Conservation (phyloP, 2,329 filamentous ascomycete genomes). For the Beauveria pseudobassiana region DNA sequence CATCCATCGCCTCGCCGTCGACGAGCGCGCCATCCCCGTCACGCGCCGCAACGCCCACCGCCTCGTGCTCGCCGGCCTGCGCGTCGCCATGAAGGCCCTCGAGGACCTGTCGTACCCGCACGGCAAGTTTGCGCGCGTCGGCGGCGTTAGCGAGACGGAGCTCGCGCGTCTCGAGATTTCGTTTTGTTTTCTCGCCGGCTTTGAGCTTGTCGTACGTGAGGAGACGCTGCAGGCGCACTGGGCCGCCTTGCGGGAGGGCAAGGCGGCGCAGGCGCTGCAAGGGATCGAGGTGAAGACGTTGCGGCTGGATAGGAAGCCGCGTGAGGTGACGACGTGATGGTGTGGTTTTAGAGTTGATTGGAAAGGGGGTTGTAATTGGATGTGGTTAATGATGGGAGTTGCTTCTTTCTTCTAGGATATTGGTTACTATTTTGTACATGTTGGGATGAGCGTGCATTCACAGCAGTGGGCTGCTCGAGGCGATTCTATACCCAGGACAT, state of each 20-base stretch:
- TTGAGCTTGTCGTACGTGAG: conserved; percentile 58
- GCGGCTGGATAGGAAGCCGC: conserved; percentile 10
- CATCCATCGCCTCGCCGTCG: conserved; percentile 73
- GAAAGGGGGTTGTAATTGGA: background rate
- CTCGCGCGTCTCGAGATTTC: conserved; percentile 81
- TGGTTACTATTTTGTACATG: background rate
- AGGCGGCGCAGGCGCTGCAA: conserved; percentile 9
- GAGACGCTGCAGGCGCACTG: conserved; percentile 27
- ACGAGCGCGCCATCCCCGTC: conserved; percentile 70
- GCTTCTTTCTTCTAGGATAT: background rate
- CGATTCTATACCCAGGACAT: conserved; percentile 6
- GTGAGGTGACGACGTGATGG: background rate
- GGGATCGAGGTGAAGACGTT: conserved; percentile 7
- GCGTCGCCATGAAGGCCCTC: conserved; percentile 90
- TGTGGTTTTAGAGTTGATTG: background rate
- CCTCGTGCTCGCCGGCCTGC: conserved; percentile 71
- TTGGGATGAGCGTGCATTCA: background rate
- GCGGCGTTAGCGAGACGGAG: conserved; percentile 76
- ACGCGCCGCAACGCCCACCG: conserved; percentile 82
- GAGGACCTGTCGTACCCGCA: conserved; percentile 89
- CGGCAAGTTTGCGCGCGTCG: conserved; percentile 74
- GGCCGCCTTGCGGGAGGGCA: conserved; percentile 23
- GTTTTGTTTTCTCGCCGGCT: conserved; percentile 80
- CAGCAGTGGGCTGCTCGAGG: background rate
- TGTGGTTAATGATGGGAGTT: background rate